Evolutionary conservation across 441 rosid genomes (phyloP).

Genomic region (Omphalea diandra): DNA sequence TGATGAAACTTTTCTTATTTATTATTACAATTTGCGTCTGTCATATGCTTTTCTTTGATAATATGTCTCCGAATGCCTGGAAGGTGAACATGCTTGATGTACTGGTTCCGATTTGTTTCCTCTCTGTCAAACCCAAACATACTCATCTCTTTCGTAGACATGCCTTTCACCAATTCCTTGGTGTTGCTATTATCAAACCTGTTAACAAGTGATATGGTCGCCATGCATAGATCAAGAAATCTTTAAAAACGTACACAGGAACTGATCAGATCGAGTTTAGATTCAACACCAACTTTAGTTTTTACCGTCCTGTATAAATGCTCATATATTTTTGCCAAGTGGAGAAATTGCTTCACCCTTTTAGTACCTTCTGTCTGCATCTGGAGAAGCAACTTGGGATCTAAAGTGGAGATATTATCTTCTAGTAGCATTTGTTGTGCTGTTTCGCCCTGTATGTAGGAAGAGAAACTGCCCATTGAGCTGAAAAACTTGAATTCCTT

Average conservation of each 20-base stretch:
- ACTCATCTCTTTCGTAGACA: conserved; percentile 33
- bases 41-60: neutral
- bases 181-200: conserved; percentile 37
- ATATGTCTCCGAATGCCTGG: conserved; percentile 31
- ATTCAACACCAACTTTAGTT: no score
- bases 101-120: conserved; percentile 34
- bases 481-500: neutral
- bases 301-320: neutral
- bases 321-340: neutral
- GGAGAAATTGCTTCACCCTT: neutral
- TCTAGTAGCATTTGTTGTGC: neutral
- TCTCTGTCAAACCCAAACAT: conserved; percentile 27
- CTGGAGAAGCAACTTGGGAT: neutral
- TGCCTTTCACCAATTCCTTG: conserved; percentile 23
- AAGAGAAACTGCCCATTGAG: neutral
- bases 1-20: neutral
- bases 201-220: neutral
- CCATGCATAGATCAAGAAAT: neutral
- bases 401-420: neutral
- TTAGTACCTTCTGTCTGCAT: neutral
- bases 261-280: conserved; percentile 23
- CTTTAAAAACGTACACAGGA: neutral
- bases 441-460: neutral
- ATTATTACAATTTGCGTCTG: neutral
- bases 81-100: conserved; percentile 22